Base-by-base conservation (phyloP, 305 asterid species). In the Ilex paraguariensis region DNA sequence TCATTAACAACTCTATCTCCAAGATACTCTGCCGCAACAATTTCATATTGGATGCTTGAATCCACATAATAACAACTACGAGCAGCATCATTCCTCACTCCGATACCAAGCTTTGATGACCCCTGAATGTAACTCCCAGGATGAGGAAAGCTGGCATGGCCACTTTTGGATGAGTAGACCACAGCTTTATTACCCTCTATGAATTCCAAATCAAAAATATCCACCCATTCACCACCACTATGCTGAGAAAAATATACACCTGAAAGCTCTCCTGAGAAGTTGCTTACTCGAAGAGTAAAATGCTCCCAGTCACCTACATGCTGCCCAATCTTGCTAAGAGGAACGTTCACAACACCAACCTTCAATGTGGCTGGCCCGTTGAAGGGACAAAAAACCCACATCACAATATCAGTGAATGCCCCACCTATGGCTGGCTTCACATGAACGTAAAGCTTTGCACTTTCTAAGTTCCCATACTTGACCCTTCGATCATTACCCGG, bases 251-350 rank as follows among this genome's bases (percentile, higher is more conserved):
- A 91, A 73, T 88, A 91, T 61, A 88, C 67, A 57, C 90, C 77
- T 90, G 91, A 83, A n/a, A 91, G 90, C 80, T 88, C 98, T 36
- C 96, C 96, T 0, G 88, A 78, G 82, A 80, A 91, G 76, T 91
- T 91, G 75, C 88, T 83, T 17, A 91, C 65, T 60, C 95, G 82
- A 65, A 91, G 90, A 42, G 96, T 86, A 70, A 86, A 83, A 67
- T 91, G 98, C 72, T 91, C 98, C 98, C 98, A 91, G 54, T 91
- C 98, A 16, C 96, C 90, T 21, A 88, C 90, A 68, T 91, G 98
- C 75, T 75, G 90, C 31, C 98, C 98, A 30, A 88, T 72, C 68
- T 82, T 88, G 53, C 79, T 62, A 60, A 91, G 81, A 49, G 82
- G 15, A 40, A 86, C 57, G 62, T 78, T 80, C 73, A 85, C 65